Evolutionary conservation across 176 grass and related monocot species (phyloP).

Genomic region (Phoenix roebelenii): DNA sequence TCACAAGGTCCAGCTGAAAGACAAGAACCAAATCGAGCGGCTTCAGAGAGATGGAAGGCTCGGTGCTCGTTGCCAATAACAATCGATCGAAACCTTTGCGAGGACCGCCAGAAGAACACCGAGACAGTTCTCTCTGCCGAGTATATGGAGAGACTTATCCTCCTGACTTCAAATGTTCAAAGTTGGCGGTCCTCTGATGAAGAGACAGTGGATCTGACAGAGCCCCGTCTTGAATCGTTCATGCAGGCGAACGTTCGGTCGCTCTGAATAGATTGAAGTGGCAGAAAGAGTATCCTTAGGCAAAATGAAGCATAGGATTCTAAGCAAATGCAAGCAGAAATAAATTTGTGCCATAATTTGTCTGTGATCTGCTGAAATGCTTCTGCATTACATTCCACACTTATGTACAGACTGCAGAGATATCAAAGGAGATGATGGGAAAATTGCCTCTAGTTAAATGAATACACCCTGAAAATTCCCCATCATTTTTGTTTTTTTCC

Average conservation of each 20-base stretch:
- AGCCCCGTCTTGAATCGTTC: constrained; percentile 75
- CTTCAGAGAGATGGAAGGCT: constrained; percentile 10
- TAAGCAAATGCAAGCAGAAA: too few species aligned
- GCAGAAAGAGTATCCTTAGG: too few species aligned
- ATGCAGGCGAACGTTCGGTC: constrained; percentile 23
- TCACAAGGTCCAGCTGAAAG: constrained; percentile 25
- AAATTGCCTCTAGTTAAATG: too few species aligned
- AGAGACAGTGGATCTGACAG: constrained; percentile 64
- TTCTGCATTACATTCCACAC: too few species aligned
- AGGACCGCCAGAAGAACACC: constrained; percentile 1
- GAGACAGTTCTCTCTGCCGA: constrained; percentile 27
- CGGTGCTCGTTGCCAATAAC: background rate
- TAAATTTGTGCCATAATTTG: too few species aligned
- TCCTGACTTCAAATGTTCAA: constrained; percentile 26
- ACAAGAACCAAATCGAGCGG: background rate
- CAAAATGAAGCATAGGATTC: too few species aligned
- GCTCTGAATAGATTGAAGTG: background rate
- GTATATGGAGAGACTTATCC: constrained; percentile 25
- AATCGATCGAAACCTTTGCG: constrained; percentile 6
- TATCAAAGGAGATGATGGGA: too few species aligned
- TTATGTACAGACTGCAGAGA: too few species aligned
- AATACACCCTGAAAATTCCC: too few species aligned
- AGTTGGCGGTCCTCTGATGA: constrained; percentile 40
- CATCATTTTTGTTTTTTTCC: too few species aligned
- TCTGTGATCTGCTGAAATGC: too few species aligned